Evolutionary conservation across 148 eudicot species (phyloP).

Genomic region (Dysphania ambrosioides): DNA sequence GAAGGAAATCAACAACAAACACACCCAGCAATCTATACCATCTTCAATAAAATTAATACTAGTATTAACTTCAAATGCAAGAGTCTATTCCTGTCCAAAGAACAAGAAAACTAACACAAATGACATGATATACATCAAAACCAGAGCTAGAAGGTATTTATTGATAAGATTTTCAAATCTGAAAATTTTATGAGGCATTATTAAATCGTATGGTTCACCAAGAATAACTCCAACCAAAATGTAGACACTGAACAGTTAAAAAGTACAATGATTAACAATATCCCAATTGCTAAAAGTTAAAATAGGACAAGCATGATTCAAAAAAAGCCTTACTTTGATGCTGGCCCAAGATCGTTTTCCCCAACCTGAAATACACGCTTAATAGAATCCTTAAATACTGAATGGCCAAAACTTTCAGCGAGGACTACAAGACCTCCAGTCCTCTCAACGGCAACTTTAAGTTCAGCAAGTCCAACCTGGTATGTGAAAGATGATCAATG

Average conservation of each 20-base stretch:
- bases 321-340: conserved; percentile 73
- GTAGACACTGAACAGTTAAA: not conserved
- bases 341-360: conserved; percentile 75
- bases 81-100: not conserved
- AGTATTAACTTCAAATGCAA: not conserved
- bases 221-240: not conserved
- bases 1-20: not conserved
- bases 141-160: not conserved
- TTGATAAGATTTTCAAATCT: not conserved
- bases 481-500: conserved; percentile 19
- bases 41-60: not conserved
- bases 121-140: too few relatives aligned
- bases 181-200: not conserved
- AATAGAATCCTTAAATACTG: conserved; percentile 88
- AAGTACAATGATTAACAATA: conserved; percentile 6
- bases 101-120: not conserved
- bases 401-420: conserved; percentile 98
- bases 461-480: conserved; percentile 96
- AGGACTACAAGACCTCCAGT: conserved; percentile 96
- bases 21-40: not conserved
- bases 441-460: conserved; percentile 85
- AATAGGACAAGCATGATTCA: not conserved
- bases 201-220: not conserved
- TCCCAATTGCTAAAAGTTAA: not conserved
- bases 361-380: conserved; percentile 72